Conservation (phyloP, 129 eudicot genomes). For the carrot (Daucus carota) region DH1_v3.0 NC_030389.2:2874501-2875000, state of each 20-base stretch:
- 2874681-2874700: neutral
- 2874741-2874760: neutral
- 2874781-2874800: constrained; percentile 78
- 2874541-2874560: neutral
- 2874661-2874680: neutral
- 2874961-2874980: constrained; percentile 8
- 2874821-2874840: constrained; percentile 97
- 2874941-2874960: no score
- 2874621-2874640: neutral
- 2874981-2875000: constrained; percentile 10
- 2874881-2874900: constrained; percentile 86
- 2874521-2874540: no score
- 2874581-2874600: neutral
- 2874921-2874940: no score
- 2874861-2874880: constrained; percentile 83
- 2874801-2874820: constrained; percentile 90
- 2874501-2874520: no score
- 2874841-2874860: constrained; percentile 99
- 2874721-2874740: neutral
- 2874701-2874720: no score
- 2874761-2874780: constrained; percentile 29
- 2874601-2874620: neutral
- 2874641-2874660: neutral
- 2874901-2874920: no score
- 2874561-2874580: neutral